phyloP scores from a whole-genome alignment of 2,329 filamentous ascomycete genomes.

The Penicillium crustosum region DNA sequence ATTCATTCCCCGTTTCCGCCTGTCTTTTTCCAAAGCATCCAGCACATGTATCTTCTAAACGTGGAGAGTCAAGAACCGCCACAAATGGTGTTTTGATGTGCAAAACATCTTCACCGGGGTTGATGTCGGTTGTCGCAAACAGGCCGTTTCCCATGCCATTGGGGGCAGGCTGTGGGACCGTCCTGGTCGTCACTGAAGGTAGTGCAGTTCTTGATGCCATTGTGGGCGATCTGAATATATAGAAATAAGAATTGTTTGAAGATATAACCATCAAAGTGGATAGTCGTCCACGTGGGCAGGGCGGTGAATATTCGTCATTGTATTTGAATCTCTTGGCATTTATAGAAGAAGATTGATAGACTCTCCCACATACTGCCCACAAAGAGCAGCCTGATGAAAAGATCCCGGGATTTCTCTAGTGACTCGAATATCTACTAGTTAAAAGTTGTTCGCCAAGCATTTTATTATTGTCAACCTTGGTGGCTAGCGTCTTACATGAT shows the following conservation, averaged over 20 bases:
- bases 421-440: not conserved
- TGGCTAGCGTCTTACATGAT: not conserved
- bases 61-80: constrained; percentile 53
- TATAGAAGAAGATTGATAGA: not conserved
- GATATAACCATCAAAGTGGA: constrained; percentile 1
- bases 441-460: not conserved
- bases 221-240: constrained; percentile 14
- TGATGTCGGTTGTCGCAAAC: constrained; percentile 53
- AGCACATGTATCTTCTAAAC: constrained; percentile 57
- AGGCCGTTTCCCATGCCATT: constrained; percentile 53
- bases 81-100: constrained; percentile 54
- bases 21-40: constrained; percentile 53
- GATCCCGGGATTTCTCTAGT: not conserved
- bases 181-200: constrained; percentile 25
- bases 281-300: not conserved
- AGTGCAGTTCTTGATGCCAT: constrained; percentile 22
- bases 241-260: not conserved
- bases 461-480: not conserved
- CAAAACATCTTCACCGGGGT: constrained; percentile 51
- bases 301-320: constrained; percentile 1
- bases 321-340: constrained; percentile 4
- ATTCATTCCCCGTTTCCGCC: constrained; percentile 24
- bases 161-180: constrained; percentile 25
- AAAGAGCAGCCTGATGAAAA: not conserved
- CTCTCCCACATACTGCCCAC: not conserved